phyloP scores from a whole-genome alignment of 2,329 filamentous ascomycete genomes.

The Apiospora sp. region DNA sequence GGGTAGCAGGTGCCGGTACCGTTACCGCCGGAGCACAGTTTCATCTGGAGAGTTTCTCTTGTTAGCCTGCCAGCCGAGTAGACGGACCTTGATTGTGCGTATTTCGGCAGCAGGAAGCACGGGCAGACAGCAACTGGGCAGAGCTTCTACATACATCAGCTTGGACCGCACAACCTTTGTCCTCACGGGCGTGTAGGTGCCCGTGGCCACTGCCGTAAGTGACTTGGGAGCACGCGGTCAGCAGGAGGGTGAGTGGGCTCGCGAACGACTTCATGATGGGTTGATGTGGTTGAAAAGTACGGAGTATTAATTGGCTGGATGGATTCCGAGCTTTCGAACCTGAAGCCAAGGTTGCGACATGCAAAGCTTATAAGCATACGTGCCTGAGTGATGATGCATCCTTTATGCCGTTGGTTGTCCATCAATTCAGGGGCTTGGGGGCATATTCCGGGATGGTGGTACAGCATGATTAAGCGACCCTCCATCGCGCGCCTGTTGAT shows the following conservation, averaged over 20 bases:
- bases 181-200: not conserved
- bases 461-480: not conserved
- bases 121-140: too few species aligned
- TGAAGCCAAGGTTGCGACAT: not conserved
- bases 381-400: not conserved
- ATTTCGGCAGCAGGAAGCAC: too few species aligned
- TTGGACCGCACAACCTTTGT: not conserved
- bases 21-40: not conserved
- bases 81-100: not conserved
- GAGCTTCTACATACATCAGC: not conserved
- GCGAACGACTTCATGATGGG: not conserved
- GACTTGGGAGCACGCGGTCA: not conserved
- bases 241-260: not conserved
- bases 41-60: not conserved
- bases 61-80: not conserved
- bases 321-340: not conserved
- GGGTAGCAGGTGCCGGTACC: not conserved
- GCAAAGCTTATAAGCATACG: not conserved
- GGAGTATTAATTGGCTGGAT: not conserved
- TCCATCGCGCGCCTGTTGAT: not conserved
- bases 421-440: not conserved
- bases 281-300: accelerated
- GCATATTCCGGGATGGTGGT: not conserved
- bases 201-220: not conserved
- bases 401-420: not conserved